Base-by-base conservation (phyloP, 1,139 yeast species). In the Zygosaccharomyces pseudobailii region DNA sequence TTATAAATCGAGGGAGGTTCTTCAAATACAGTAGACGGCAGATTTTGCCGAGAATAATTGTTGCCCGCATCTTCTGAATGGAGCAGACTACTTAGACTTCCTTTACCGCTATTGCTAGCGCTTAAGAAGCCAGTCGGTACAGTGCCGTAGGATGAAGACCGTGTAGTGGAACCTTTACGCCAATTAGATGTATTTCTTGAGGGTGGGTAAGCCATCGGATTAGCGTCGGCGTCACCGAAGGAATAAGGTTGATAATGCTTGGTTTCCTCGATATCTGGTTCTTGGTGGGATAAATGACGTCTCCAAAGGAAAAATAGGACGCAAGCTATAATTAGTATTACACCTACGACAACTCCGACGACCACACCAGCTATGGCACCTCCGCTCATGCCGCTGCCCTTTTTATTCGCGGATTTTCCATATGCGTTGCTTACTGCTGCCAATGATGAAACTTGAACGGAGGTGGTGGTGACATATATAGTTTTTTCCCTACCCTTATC, bases 331-430 rank as follows among this genome's bases (percentile, higher is more conserved):
- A 79, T 44, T 2, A 60, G 31, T 2, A 71, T 59, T 0, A 71
- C 72, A 40, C 87, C 88, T 5, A 71, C 71, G 1, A 82, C 69
- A 1, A 74, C 70, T n/a, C 89, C 89, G 42, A 84, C 73, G 1
- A 79, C 87, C 9, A 82, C 78, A 40, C 89, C 90, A 1, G 84
- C 89, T 54, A 82, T 81, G n/a, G 83, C 83, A 21, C 92, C 92
- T 5, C 76, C 74, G 5, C 80, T 72, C 34, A 79, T 52, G 13
- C 50, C 47, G 8, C 48, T 36, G 13, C 55, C 45, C 13, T 55
- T 60, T 23, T 50, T 39, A 5, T 44, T 25, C 5, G 49, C 43
- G 20, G 41, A 40, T 37, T 47, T 53, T 22, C 37, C 43, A 36
- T 46, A 34, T 4, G 56, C 33, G 3, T 55, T 39, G 3, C 30